phyloP scores from a whole-genome alignment of 164 flowering plant species.

The Vitis cinerea region DNA sequence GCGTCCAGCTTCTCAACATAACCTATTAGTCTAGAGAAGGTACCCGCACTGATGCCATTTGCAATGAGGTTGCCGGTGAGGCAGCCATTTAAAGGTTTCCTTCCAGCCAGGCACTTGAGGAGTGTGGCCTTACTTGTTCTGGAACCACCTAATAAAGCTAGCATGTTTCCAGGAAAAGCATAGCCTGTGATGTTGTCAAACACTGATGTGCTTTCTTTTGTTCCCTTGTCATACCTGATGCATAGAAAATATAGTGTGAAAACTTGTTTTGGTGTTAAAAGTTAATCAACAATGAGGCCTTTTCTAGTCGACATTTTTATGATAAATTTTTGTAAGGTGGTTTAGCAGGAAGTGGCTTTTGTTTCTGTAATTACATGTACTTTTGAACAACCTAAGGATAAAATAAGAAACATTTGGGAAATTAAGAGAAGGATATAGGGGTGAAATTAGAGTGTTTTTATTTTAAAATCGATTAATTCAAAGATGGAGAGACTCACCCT shows the following conservation, averaged over 20 bases:
- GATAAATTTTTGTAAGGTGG: no score
- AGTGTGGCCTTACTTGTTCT: conserved; percentile 21
- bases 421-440: not conserved
- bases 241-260: conserved; percentile 4
- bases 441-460: not conserved
- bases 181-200: conserved; percentile 26
- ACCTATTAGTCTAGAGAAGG: conserved; percentile 19
- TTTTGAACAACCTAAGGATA: not conserved
- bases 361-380: not conserved
- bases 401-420: not conserved
- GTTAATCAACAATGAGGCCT: no score
- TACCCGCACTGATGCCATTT: conserved; percentile 11
- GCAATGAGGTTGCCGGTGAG: conserved; percentile 21
- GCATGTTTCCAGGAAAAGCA: conserved; percentile 23
- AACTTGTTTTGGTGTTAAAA: no score
- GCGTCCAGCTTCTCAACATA: conserved; percentile 29
- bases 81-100: conserved; percentile 15
- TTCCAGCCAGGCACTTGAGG: conserved; percentile 28
- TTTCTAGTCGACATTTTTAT: no score
- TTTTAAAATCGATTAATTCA: not conserved
- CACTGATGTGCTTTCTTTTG: conserved; percentile 7
- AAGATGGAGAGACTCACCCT: conserved; percentile 10
- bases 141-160: conserved; percentile 28
- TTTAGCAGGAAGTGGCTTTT: not conserved
- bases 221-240: conserved; percentile 12